Evolutionary conservation across 441 rosid species (phyloP).

Genomic region (Iberis amara): DNA sequence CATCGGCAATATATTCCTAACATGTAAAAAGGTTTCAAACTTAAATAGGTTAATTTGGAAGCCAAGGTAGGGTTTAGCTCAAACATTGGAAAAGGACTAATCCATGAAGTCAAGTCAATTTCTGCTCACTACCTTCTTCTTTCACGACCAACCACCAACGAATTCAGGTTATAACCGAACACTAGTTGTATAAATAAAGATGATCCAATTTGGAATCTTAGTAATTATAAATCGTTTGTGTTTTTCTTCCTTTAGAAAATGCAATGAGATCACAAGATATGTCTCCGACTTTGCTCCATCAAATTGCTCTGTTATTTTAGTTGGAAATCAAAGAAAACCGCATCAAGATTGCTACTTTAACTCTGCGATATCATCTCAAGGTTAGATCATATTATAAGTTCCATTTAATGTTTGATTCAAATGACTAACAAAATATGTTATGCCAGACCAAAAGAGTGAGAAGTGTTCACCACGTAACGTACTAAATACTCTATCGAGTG

Average conservation of each 20-base stretch:
- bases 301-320: slow-evolving; percentile 54
- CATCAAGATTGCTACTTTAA: slow-evolving; percentile 26
- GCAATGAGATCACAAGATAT: slow-evolving; percentile 40
- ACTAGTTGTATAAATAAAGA: neutral
- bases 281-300: slow-evolving; percentile 57
- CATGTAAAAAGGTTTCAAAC: slow-evolving; percentile 1
- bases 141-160: slow-evolving; percentile 43
- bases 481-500: slow-evolving; percentile 42
- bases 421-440: neutral
- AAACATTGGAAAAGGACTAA: slow-evolving; percentile 50
- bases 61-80: slow-evolving; percentile 71
- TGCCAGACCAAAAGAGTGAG: slow-evolving; percentile 25
- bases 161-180: slow-evolving; percentile 38
- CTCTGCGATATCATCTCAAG: slow-evolving; percentile 37
- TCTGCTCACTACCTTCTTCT: slow-evolving; percentile 69
- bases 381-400: slow-evolving; percentile 26
- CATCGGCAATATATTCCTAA: too few relatives aligned
- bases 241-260: slow-evolving; percentile 32
- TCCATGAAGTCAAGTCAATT: slow-evolving; percentile 65
- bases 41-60: slow-evolving; percentile 63
- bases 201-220: too few relatives aligned
- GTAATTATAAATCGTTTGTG: neutral
- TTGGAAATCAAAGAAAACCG: slow-evolving; percentile 39
- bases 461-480: slow-evolving; percentile 57
- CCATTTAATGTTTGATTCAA: neutral